Evolutionary conservation across 768 basidiomycete species (phyloP).

Genomic region (Goffeauzyma gilvescens): DNA sequence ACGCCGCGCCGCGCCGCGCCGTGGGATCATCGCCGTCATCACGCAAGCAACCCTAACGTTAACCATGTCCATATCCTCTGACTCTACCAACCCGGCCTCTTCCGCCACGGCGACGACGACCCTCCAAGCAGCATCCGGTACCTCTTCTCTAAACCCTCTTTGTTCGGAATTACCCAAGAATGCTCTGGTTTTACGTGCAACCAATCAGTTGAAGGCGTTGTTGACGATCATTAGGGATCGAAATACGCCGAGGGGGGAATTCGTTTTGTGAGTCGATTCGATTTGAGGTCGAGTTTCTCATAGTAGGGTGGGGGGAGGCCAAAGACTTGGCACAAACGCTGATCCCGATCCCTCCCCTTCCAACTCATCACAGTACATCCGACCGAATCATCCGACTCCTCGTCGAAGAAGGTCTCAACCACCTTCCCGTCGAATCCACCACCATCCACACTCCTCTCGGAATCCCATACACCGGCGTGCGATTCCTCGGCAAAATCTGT

Average conservation of each 20-base stretch:
- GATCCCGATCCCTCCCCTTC: not conserved
- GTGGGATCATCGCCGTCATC: not conserved
- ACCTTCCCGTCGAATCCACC: slow-evolving; percentile 54
- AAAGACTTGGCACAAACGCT: too few species aligned
- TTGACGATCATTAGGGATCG: slow-evolving; percentile 88
- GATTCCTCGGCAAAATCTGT: slow-evolving; percentile 90
- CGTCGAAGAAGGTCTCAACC: slow-evolving; percentile 51
- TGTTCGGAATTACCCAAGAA: slow-evolving; percentile 44
- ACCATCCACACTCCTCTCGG: slow-evolving; percentile 39
- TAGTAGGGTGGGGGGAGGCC: too few species aligned
- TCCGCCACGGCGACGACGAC: slow-evolving; percentile 1
- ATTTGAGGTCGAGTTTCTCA: too few species aligned
- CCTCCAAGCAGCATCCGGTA: too few species aligned
- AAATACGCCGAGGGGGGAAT: slow-evolving; percentile 74
- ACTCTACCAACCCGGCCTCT: not conserved
- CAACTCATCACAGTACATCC: slow-evolving; percentile 19
- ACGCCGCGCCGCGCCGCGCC: not conserved
- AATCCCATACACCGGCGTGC: slow-evolving; percentile 66
- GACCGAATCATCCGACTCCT: slow-evolving; percentile 54
- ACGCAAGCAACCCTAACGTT: too few species aligned
- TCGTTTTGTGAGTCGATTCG: slow-evolving; percentile 45
- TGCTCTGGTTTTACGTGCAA: slow-evolving; percentile 75
- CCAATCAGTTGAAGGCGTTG: slow-evolving; percentile 79
- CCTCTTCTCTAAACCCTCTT: slow-evolving; percentile 2
- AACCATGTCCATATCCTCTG: too few species aligned